phyloP scores from a whole-genome alignment of 1,139 yeast species.

The Pneumocystis canis region DNA sequence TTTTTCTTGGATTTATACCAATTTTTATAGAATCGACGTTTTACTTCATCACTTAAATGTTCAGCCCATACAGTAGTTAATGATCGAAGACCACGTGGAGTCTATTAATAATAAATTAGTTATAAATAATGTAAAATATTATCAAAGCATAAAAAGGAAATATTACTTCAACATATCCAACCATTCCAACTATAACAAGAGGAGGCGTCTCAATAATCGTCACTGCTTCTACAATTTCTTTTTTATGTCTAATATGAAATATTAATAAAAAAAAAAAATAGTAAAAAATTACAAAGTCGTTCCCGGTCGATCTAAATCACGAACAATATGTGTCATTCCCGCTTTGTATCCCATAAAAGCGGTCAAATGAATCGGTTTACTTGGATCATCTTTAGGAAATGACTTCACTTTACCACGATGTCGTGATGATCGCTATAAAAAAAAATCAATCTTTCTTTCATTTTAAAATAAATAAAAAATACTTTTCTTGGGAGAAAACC shows the following conservation, averaged over 20 bases:
- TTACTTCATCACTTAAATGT: conserved; percentile 97
- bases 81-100: conserved; percentile 97
- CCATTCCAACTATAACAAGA: conserved; percentile 97
- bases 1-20: conserved; percentile 99
- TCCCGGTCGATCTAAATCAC: conserved; percentile 99
- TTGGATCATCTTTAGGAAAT: conserved; percentile 96
- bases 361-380: conserved; percentile 97
- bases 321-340: conserved; percentile 99
- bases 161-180: conserved; percentile 93
- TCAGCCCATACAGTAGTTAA: conserved; percentile 99
- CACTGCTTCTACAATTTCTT: conserved; percentile 99
- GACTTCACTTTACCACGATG: conserved; percentile 98
- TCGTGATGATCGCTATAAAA: conserved; percentile 75
- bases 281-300: conserved; percentile 56
- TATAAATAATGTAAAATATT: too few relatives aligned
- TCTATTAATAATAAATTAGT: too few relatives aligned
- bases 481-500: conserved; percentile 48
- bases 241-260: conserved; percentile 50
- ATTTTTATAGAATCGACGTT: conserved; percentile 99
- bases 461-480: conserved; percentile 34
- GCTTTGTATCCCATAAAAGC: conserved; percentile 99
- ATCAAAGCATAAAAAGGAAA: neutral
- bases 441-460: too few relatives aligned
- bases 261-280: neutral
- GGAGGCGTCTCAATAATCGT: conserved; percentile 99